Evolutionary conservation across 352 stramenopile species (phyloP), one percentile per base, ranked within the genome.

Genomic region (Pythium aquatile): DNA sequence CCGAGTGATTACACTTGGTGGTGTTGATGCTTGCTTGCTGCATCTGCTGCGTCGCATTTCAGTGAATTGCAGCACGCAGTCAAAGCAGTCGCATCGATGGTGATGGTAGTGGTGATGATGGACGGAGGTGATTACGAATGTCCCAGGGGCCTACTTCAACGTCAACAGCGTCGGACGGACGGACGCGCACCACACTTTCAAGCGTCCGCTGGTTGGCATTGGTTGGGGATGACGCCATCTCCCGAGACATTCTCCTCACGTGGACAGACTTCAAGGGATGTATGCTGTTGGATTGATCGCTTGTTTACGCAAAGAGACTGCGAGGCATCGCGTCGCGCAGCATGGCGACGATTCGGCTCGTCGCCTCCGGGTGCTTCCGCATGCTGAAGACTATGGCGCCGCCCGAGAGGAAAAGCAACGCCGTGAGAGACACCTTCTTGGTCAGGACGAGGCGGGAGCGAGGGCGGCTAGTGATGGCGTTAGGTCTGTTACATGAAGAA

Each of bases 261-360:
- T 5, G 11, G n/a, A n/a, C 17, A 24, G 16, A 47, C 35, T 47
- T 51, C 17, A 28, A 51, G 44, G n/a, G n/a, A 51, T 16, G 44
- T 4, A 16, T 30, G 1, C 2, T 13, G 11, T 11, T 51, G 17
- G n/a, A 51, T 51, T 51, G 17, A 28, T 51, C 17, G 17, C n/a
- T 14, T 16, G 52, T 61, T 66, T 66, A 67, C 61, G 61, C 61
- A 46, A 67, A 29, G 44, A 61, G 17, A 17, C 29, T 26, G 32
- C 55, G 46, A 3, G 32, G 42, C 61, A 55, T 58, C 8, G 53
- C 61, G 28, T 37, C 61, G 42, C 54, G 61, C 40, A 67, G 3
- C n/a, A 67, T 51, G 4, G 53, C 32, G 5, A 56, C 16, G 5
- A 29, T 4, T 9, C 57, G 42, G 10, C 1, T 51, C 28, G 55